Evolutionary conservation across 2,329 filamentous ascomycete species (phyloP).

Genomic region (Diplodia seriata): DNA sequence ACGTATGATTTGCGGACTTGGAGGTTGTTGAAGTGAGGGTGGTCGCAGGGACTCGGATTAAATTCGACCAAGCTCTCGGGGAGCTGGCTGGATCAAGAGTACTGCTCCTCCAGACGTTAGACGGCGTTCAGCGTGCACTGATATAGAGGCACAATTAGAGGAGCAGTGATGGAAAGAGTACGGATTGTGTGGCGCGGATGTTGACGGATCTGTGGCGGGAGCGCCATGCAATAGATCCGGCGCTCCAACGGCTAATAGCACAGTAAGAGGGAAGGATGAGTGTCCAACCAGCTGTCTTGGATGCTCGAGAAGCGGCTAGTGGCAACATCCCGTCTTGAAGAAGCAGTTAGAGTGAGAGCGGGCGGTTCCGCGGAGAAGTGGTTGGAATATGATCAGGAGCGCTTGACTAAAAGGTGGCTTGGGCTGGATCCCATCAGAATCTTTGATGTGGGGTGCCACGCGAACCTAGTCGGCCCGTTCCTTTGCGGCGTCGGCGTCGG

Average conservation of each 20-base stretch:
- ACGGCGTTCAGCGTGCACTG: neutral
- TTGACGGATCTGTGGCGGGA: too few species aligned
- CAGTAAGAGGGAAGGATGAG: too few species aligned
- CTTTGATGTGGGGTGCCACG: neutral
- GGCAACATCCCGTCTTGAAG: too few species aligned
- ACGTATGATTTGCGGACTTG: neutral
- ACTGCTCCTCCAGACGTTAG: neutral
- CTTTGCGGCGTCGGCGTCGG: neutral
- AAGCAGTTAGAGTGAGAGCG: neutral
- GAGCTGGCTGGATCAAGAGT: too few species aligned
- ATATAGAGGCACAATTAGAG: neutral
- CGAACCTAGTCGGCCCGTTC: neutral
- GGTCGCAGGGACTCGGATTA: neutral
- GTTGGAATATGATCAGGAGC: too few species aligned
- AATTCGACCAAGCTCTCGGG: neutral
- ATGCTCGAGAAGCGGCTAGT: too few species aligned
- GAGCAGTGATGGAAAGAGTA: neutral
- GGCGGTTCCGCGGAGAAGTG: neutral
- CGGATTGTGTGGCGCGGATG: neutral
- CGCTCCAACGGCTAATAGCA: neutral
- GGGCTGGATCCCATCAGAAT: neutral
- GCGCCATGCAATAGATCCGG: neutral
- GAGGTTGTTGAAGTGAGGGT: neutral
- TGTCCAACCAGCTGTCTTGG: too few species aligned
- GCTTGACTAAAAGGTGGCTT: neutral